Percentiles rank a stretch among this genome's conserved stretches.
phyloP scores from a whole-genome alignment of 768 basidiomycete genomes.

The Serendipita sp. region DNA sequence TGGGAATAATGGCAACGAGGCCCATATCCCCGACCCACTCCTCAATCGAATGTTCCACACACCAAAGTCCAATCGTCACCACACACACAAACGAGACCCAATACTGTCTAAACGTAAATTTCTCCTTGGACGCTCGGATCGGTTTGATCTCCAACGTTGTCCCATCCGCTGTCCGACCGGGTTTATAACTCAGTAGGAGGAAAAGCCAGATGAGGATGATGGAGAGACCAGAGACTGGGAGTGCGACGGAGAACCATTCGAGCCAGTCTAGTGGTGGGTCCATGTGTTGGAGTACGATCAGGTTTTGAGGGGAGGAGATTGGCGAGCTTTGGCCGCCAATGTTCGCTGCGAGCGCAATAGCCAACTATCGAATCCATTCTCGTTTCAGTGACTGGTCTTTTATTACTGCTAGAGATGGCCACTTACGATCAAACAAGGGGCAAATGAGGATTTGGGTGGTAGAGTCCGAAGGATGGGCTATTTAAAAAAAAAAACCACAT shows the following conservation, averaged over 20 bases:
- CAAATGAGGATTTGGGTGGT: conserved; percentile 73
- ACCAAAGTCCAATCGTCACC: conserved; percentile 80
- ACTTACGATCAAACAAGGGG: conserved; percentile 79
- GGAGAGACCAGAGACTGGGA: conserved; percentile 79
- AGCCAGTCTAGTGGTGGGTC: conserved; percentile 29
- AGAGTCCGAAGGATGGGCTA: conserved; percentile 89
- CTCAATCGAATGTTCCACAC: conserved; percentile 66
- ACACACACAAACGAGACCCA: conserved; percentile 78
- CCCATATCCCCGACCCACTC: conserved; percentile 86
- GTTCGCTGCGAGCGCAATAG: conserved; percentile 94
- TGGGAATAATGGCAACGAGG: conserved; percentile 82
- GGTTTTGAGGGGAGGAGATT: conserved; percentile 34
- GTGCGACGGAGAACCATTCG: conserved; percentile 69
- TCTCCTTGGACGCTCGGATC: conserved; percentile 69
- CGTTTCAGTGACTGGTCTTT: not conserved
- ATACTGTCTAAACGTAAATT: conserved; percentile 71
- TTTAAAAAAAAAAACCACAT: no score
- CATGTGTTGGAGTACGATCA: conserved; percentile 33
- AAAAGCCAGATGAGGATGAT: conserved; percentile 85
- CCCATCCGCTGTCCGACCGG: conserved; percentile 53
- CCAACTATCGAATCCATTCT: conserved; percentile 39
- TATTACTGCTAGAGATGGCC: not conserved
- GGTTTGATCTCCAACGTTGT: conserved; percentile 69
- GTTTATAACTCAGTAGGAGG: conserved; percentile 66
- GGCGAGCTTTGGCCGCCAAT: conserved; percentile 90